Percentiles rank a stretch among this genome's conserved stretches.
Conservation (phyloP, 2,329 filamentous ascomycete genomes). For the Exophiala mesophila region DNA sequence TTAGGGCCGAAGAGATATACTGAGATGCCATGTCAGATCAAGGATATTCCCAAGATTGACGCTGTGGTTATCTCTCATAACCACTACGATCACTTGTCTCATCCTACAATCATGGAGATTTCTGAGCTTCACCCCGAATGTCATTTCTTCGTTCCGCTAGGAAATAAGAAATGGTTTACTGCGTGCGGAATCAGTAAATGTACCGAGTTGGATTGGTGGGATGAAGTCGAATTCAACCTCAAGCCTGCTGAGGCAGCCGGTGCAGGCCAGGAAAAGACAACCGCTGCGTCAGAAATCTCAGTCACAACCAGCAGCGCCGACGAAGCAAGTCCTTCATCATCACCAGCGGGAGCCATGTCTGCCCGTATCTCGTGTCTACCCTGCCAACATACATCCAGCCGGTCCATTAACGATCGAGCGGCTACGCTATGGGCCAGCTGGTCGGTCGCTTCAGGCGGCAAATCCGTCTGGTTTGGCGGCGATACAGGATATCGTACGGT, state of each 20-base stretch:
- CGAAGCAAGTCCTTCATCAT: slow-evolving; percentile 1
- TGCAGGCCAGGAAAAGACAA: slow-evolving; percentile 27
- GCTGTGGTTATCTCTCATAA: slow-evolving; percentile 74
- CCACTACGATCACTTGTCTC: slow-evolving; percentile 88
- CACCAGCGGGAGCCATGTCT: slow-evolving; percentile 48
- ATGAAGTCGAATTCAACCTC: slow-evolving; percentile 69
- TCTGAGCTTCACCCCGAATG: slow-evolving; percentile 66
- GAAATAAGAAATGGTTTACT: slow-evolving; percentile 77
- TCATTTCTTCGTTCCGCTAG: slow-evolving; percentile 83
- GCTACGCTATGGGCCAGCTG: slow-evolving; percentile 85
- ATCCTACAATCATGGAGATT: slow-evolving; percentile 68
- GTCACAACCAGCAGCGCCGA: slow-evolving; percentile 30
- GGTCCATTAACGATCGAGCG: slow-evolving; percentile 64
- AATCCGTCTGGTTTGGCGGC: slow-evolving; percentile 25
- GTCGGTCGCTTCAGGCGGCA: slow-evolving; percentile 62
- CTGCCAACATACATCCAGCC: slow-evolving; percentile 73
- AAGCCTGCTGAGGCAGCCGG: slow-evolving; percentile 31
- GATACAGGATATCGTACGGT: slow-evolving; percentile 89
- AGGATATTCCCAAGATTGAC: slow-evolving; percentile 63
- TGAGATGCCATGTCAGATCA: slow-evolving; percentile 66
- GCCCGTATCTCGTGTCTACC: slow-evolving; percentile 75
- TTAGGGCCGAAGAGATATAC: slow-evolving; percentile 73
- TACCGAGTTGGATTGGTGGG: slow-evolving; percentile 95
- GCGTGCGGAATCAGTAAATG: slow-evolving; percentile 66
- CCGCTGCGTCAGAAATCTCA: slow-evolving; percentile 6